Percentiles rank a stretch among this genome's conserved stretches.
phyloP scores from a whole-genome alignment of 768 basidiomycete genomes.

The Trametes villosa region DNA sequence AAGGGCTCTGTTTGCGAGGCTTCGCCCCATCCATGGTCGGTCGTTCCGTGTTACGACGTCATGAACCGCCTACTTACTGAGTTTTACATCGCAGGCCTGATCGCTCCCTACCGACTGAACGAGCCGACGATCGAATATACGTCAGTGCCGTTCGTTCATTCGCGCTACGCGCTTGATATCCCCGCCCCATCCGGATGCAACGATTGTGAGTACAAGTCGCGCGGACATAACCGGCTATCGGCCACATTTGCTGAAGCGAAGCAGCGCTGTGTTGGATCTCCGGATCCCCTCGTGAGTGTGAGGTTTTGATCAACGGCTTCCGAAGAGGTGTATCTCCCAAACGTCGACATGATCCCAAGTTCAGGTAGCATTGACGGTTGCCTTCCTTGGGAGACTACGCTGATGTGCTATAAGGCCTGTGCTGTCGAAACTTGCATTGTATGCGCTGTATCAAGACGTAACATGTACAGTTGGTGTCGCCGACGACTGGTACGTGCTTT shows the following conservation, averaged over 20 bases:
- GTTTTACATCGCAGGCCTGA: slow-evolving; percentile 43
- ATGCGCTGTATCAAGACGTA: slow-evolving; percentile 47
- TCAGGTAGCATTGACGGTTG: slow-evolving; percentile 52
- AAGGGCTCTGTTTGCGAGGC: slow-evolving; percentile 64
- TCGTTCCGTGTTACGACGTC: background rate
- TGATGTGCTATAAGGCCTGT: slow-evolving; percentile 44
- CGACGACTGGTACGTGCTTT: background rate
- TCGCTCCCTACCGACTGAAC: slow-evolving; percentile 52
- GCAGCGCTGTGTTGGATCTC: slow-evolving; percentile 76
- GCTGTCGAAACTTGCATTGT: slow-evolving; percentile 57
- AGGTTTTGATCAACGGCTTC: slow-evolving; percentile 80
- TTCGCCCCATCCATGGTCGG: slow-evolving; percentile 51
- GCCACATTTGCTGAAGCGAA: background rate
- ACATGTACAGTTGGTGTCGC: background rate
- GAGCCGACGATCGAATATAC: slow-evolving; percentile 64
- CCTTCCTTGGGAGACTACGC: background rate
- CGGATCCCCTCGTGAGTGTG: slow-evolving; percentile 47
- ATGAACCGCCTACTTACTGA: background rate
- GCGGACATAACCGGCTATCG: background rate
- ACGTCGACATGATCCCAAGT: slow-evolving; percentile 63
- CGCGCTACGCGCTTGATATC: slow-evolving; percentile 41
- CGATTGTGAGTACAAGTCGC: slow-evolving; percentile 59
- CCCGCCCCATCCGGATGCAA: slow-evolving; percentile 57
- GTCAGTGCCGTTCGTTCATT: slow-evolving; percentile 59
- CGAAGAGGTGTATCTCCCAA: slow-evolving; percentile 78